Conservation (phyloP, 2,329 filamentous ascomycete genomes). For the Cryphonectria carpinicola region DNA sequence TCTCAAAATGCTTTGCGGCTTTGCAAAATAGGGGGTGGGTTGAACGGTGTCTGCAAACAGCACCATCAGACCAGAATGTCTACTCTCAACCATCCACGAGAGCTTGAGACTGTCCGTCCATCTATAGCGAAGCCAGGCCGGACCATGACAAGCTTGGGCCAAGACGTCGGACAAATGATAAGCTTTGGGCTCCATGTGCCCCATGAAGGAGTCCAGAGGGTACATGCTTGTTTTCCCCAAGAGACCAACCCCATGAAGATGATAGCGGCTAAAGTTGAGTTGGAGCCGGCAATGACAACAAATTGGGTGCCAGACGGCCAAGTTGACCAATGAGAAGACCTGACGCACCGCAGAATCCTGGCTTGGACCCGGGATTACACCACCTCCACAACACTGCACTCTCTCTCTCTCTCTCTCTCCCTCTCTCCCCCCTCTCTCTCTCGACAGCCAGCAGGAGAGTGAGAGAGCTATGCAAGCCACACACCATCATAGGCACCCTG, state of each 20-base stretch:
- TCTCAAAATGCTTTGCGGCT: not conserved
- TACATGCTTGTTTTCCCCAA: not conserved
- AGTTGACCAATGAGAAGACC: not conserved
- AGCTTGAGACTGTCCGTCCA: slow-evolving; percentile 7
- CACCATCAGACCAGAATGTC: not conserved
- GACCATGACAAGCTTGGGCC: slow-evolving; percentile 6
- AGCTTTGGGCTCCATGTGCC: slow-evolving; percentile 9
- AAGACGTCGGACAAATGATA: slow-evolving; percentile 3
- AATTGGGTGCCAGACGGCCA: slow-evolving; percentile 7
- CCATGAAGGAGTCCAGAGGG: not conserved
- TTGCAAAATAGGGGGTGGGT: not conserved
- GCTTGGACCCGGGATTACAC: not conserved
- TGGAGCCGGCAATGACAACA: slow-evolving; percentile 23
- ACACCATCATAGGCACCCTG: not conserved
- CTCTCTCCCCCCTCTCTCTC: not conserved
- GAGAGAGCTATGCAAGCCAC: not conserved
- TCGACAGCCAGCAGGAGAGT: not conserved
- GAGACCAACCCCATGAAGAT: not conserved
- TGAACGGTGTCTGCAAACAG: not conserved
- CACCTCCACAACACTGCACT: not conserved
- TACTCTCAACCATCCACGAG: slow-evolving; percentile 31
- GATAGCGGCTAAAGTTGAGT: slow-evolving; percentile 14
- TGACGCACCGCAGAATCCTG: not conserved
- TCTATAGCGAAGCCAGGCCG: not conserved
- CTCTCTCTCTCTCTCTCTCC: not conserved